Evolutionary conservation across 2,329 filamentous ascomycete genomes (phyloP), one percentile per base, ranked within the genome.

Genomic region (Orbilia quercus): DNA sequence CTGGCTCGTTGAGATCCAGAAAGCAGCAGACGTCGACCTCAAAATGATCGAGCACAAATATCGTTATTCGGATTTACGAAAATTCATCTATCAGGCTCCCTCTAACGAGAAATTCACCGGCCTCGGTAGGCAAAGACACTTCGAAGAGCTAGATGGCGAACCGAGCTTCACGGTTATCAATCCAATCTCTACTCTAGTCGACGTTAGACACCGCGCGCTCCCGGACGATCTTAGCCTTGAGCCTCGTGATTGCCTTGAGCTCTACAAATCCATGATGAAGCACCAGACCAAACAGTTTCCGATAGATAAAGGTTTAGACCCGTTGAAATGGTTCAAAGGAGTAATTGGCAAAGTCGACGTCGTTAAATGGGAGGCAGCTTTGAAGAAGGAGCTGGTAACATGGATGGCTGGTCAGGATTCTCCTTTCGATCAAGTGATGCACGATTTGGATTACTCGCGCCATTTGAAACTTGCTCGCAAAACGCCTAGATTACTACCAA

Each of bases 21-120:
- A 83, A 65, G 83, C 84, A 1, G 88, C 88, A 67, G 88, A 89
- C 0, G 84, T 85, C 42, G 83, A 89, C 0, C 78, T 93, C 12
- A 85, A 85, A 20, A 90, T 90, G 84, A 86, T 93, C 11, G 82
- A 88, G 45, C 89, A 93, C 77, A 82, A 82, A 0, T 85, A 88
- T 36, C 84, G 91, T 51, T 93, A 92, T 80, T 92, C 89, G 0
- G 90, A 94, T 78, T 81, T 94, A 1, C 84, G 90, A n/a, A 92
- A 92, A 77, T 92, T 90, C 76, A 80, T 87, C 36, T 92, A 90
- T 79, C 79, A 82, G 0, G 84, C 87, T 1, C 84, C 84, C 0
- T 78, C 80, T 40, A 74, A 77, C 67, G 77, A 80, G 7, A 82
- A 83, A 42, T 80, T 75, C 28, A 40, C 20, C 1, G 69, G 74